Base-by-base conservation (phyloP, 129 eudicot species). In the Flaveria robusta region DNA sequence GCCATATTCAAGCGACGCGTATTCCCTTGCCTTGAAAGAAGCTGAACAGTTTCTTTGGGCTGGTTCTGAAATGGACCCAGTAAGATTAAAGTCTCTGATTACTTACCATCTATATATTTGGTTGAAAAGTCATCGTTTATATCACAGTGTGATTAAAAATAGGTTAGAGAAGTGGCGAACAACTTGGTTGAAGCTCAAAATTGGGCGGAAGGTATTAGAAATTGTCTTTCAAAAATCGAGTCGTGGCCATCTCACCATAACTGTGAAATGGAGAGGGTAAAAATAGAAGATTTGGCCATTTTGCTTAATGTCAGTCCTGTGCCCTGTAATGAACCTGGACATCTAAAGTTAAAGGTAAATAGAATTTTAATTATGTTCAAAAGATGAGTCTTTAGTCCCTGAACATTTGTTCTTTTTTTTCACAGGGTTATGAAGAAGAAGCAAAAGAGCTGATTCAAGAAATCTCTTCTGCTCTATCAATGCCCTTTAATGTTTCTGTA, bases 1-100 rank as follows among this genome's bases (percentile, higher is more conserved):
- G 82, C 94, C 99, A 54, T 95, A 89, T 82, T 83, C 90, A 37
- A 51, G 50, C 41, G 79, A 70, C 52, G 85, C 87, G 63, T 95
- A 87, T 89, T 85, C 70, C 46, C 75, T 65, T 76, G 89, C 88
- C 65, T 72, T 95, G 71, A 84, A 88, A 83, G 92, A 89, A 88
- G 97, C 96, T 6, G 85, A 89, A 60, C 94, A 95, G 72, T 95
- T 91, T 83, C 87, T 95, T 77, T 95, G 99, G 99, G 97, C 96
- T 85, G 99, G 99, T 80, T 72, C 87, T 58, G 99, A 95, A 83
- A 95, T 95, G 97, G 96, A 95, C 83, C 83, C 88, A 49, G 99
- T 95, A 79, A 88, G 97, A 67, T 72, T 76, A n/a, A 37, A 23
- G 16, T 68, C 59, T 59, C 58, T 51, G 45, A 34, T 39, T 46